Evolutionary conservation across 176 grass and related monocot species (phyloP), one percentile per base, ranked within the genome.

Genomic region (Oryza officinalis): DNA sequence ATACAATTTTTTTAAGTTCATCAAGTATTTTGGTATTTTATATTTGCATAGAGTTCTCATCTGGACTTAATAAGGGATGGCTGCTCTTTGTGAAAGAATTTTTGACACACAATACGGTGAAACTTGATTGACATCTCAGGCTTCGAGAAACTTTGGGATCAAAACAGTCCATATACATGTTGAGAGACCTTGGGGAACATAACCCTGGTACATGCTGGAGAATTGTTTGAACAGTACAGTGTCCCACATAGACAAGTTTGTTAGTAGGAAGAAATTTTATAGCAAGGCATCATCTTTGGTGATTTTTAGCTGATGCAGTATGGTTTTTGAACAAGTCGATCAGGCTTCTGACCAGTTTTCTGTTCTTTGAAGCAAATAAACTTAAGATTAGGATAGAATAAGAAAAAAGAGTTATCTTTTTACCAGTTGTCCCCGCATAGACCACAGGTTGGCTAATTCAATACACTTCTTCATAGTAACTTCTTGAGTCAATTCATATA

Each of bases 151-250:
- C 9, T 75, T 11, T 83, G 18, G 38, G 40, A 35, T 18, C 40
- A 12, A 61, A 72, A 13, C 40, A 72, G n/a, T 61, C 7, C n/a
- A 22, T 22, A 18, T 59, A n/a, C 20, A n/a, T 59, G 57, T 61
- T 3, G 10, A 22, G 27, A 75, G 47, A 32, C 17, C 50, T 78
- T 47, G 13, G 70, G 23, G 70, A 64, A 46, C 31, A 83, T 31
- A 13, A 13, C 27, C 27, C 54, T 15, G 40, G 59, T 47, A 13
- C 8, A 23, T 33, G 27, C 43, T 31, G 13, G 32, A 71, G 22
- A 84, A 80, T 35, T 60, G 5, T 80, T 23, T 75, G 76, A 28
- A 67, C 32, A 65, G n/a, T 23, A n/a, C 3, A 45, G 28, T 61
- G n/a, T 64, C 10, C 6, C 22, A 83, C 28, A 43, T 27, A 17